A percentile compares a stretch with the other conserved stretches of the same genome.
Conservation (phyloP, 2,329 filamentous ascomycete genomes). For the Monosporascus sp. region DNA sequence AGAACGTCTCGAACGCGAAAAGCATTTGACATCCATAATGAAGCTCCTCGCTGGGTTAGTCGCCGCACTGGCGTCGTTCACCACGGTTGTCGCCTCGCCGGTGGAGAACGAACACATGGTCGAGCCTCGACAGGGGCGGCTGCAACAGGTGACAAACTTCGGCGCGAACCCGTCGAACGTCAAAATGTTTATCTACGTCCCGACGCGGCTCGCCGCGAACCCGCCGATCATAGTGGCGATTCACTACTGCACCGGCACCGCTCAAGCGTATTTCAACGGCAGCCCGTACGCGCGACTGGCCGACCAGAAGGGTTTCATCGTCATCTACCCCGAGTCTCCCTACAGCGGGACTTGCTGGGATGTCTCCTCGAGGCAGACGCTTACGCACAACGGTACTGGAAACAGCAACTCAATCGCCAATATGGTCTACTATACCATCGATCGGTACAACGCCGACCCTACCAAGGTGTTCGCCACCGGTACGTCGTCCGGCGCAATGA, state of each 20-base stretch:
- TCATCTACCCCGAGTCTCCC: conserved; percentile 51
- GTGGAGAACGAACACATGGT: background rate
- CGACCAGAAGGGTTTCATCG: conserved; percentile 38
- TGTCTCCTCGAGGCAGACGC: conserved; percentile 37
- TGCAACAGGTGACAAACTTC: conserved; percentile 23
- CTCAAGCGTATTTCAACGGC: conserved; percentile 40
- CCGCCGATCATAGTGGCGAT: conserved; percentile 46
- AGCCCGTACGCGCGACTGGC: conserved; percentile 41
- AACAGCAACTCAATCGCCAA: conserved; percentile 52
- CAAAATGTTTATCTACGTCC: conserved; percentile 41
- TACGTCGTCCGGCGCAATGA: conserved; percentile 42
- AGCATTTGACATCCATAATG: background rate
- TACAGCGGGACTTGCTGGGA: conserved; percentile 48
- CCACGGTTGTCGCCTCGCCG: background rate
- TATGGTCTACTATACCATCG: conserved; percentile 53
- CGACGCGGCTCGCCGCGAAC: conserved; percentile 28
- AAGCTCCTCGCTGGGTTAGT: background rate
- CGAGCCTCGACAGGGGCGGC: background rate
- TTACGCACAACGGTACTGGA: conserved; percentile 52
- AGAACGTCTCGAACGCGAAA: background rate
- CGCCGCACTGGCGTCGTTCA: background rate
- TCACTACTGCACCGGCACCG: conserved; percentile 50
- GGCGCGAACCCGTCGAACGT: conserved; percentile 33
- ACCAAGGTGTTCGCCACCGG: conserved; percentile 50
- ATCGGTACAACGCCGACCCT: conserved; percentile 45